Evolutionary conservation across 148 eudicot genomes (phyloP).

Genomic region (Arctostaphylos glauca): DNA sequence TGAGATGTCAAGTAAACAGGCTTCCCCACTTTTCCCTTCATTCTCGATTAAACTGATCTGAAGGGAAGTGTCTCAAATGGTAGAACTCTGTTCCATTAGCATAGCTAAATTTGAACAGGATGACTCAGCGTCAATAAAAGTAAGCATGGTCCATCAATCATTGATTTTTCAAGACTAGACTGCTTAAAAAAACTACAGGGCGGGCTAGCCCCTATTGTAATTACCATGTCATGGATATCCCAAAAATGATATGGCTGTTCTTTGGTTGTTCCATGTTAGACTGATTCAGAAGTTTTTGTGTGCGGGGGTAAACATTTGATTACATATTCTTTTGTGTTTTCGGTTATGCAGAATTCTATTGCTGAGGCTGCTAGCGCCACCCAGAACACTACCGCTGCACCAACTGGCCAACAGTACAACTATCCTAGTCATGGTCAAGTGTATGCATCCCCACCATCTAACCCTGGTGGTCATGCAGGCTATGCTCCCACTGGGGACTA

Average conservation of each 20-base stretch:
- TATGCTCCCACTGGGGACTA: conserved; percentile 37
- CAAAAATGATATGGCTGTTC: neutral
- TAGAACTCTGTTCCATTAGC: too few relatives aligned
- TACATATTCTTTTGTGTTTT: neutral
- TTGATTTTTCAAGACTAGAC: too few relatives aligned
- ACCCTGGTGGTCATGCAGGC: conserved; percentile 15
- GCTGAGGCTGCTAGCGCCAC: conserved; percentile 40
- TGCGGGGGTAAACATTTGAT: neutral
- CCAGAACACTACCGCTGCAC: conserved; percentile 29
- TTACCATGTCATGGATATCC: neutral
- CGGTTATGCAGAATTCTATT: conserved; percentile 38
- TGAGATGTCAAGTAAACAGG: too few relatives aligned
- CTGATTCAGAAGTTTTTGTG: neutral
- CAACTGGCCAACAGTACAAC: conserved; percentile 34
- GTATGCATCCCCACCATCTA: conserved; percentile 26
- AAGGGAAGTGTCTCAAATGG: too few relatives aligned
- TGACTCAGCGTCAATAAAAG: too few relatives aligned
- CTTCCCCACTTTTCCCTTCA: too few relatives aligned
- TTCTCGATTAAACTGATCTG: too few relatives aligned
- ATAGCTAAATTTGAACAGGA: too few relatives aligned
- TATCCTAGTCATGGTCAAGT: conserved; percentile 34
- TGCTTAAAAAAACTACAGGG: too few relatives aligned
- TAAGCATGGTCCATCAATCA: too few relatives aligned
- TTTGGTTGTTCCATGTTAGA: neutral
- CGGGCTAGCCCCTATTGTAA: neutral